Evolutionary conservation across 495 filamentous ascomycete species (phyloP).

Genomic region (Aspergillus diversus): DNA sequence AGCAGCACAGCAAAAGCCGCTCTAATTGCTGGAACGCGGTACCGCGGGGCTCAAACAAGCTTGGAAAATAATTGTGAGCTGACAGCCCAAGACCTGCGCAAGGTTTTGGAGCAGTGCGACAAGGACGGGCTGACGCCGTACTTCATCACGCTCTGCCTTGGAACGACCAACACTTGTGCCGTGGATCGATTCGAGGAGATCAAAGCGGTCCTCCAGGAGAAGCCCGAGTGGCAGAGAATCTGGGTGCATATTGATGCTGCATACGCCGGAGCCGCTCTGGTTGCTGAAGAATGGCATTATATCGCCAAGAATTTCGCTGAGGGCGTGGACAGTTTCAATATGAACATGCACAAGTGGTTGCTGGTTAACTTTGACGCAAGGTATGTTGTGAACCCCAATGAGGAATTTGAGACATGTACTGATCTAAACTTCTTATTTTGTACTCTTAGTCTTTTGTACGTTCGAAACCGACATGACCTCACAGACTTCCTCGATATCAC

Average conservation of each 20-base stretch:
- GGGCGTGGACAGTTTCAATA: slow-evolving; percentile 83
- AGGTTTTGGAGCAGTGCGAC: slow-evolving; percentile 61
- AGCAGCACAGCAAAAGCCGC: slow-evolving; percentile 86
- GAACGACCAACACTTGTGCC: slow-evolving; percentile 87
- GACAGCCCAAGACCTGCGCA: slow-evolving; percentile 64
- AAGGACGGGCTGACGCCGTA: slow-evolving; percentile 78
- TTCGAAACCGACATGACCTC: slow-evolving; percentile 73
- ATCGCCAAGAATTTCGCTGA: slow-evolving; percentile 62
- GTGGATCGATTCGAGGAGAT: slow-evolving; percentile 80
- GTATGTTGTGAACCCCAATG: slow-evolving; percentile 29
- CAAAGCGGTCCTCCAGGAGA: slow-evolving; percentile 62
- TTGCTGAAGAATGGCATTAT: slow-evolving; percentile 79
- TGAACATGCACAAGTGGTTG: slow-evolving; percentile 99
- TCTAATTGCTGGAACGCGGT: slow-evolving; percentile 80
- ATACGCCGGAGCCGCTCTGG: slow-evolving; percentile 84
- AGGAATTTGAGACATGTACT: not conserved
- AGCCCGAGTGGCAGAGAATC: slow-evolving; percentile 58
- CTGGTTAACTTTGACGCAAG: slow-evolving; percentile 92
- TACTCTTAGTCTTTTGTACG: slow-evolving; percentile 68
- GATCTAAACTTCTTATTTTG: not conserved
- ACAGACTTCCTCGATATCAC: slow-evolving; percentile 80
- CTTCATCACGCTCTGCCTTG: slow-evolving; percentile 82
- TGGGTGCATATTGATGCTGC: slow-evolving; percentile 99
- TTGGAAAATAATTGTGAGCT: slow-evolving; percentile 69
- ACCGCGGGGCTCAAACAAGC: slow-evolving; percentile 64